Percentiles rank a stretch among this genome's conserved stretches.
Conservation (phyloP, 2,329 filamentous ascomycete genomes). For the Cryphonectria carpinicola region DNA sequence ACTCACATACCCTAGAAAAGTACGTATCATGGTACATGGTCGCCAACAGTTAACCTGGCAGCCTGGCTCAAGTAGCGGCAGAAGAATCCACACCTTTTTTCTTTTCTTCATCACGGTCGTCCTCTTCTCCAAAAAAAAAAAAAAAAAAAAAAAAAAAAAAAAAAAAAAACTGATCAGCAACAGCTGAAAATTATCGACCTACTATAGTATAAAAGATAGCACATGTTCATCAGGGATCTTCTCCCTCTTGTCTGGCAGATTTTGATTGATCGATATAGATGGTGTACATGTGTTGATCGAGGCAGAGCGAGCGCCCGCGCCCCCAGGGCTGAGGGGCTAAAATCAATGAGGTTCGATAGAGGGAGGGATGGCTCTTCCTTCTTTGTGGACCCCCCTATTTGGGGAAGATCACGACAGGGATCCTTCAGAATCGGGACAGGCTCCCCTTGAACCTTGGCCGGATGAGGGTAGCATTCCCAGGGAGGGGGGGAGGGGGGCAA, state of each 20-base stretch:
- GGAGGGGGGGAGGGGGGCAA: not conserved
- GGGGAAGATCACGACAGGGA: constrained; percentile 3
- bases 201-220: not conserved
- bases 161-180: not conserved
- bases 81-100: too few species aligned
- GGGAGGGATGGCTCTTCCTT: not conserved
- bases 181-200: not conserved
- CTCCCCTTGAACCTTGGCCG: not conserved
- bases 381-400: not conserved
- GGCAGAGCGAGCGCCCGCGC: not conserved
- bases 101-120: too few species aligned
- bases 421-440: constrained; percentile 10
- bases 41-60: too few species aligned
- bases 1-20: too few species aligned
- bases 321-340: not conserved
- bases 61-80: too few species aligned
- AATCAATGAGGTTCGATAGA: constrained; percentile 4
- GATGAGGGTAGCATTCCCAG: not conserved
- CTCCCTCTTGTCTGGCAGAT: not conserved
- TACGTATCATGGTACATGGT: not conserved
- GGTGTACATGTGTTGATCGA: not conserved
- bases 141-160: not conserved
- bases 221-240: not conserved
- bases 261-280: not conserved
- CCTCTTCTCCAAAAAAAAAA: not conserved